These are phyloP conservation scores for Arxiozyma heterogenica DNA, from an alignment of 1,139 yeast genomes.

Conservation along the genomic window DNA sequence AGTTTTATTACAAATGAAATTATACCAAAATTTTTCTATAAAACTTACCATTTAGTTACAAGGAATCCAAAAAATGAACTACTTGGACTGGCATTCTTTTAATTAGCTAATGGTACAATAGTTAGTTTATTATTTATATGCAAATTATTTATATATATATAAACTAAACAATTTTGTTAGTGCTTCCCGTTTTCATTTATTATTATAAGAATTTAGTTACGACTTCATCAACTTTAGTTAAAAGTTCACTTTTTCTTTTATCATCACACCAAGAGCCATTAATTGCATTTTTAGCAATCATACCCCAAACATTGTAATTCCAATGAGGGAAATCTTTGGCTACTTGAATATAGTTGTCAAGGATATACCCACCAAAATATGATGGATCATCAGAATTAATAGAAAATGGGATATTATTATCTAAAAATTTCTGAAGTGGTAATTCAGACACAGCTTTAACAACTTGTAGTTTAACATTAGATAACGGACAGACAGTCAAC, in stretches of 20 bases:
- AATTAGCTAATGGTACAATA: background rate
- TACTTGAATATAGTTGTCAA: slow-evolving; percentile 62
- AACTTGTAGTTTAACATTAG: slow-evolving; percentile 67
- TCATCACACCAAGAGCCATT: slow-evolving; percentile 62
- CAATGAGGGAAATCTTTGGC: slow-evolving; percentile 54
- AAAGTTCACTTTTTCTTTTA: slow-evolving; percentile 42
- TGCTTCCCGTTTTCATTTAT: too few relatives aligned
- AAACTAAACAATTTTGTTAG: too few relatives aligned
- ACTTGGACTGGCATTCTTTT: too few relatives aligned
- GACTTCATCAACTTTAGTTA: slow-evolving; percentile 39
- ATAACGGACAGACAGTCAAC: slow-evolving; percentile 67
- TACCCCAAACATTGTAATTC: slow-evolving; percentile 46
- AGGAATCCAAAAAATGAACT: too few relatives aligned
- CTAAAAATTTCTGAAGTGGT: slow-evolving; percentile 53
- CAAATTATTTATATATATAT: background rate
- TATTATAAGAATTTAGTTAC: slow-evolving; percentile 35
- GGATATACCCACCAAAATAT: slow-evolving; percentile 72
- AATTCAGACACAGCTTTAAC: slow-evolving; percentile 55
- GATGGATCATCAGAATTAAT: slow-evolving; percentile 83
- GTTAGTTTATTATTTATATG: background rate
- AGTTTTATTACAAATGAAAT: too few relatives aligned
- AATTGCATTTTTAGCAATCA: slow-evolving; percentile 50
- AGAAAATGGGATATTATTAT: slow-evolving; percentile 58
- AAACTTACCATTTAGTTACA: too few relatives aligned
- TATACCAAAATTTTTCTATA: too few relatives aligned